Conservation (phyloP, 2,329 filamentous ascomycete genomes). For the Clonostachys rhizophaga region DNA sequence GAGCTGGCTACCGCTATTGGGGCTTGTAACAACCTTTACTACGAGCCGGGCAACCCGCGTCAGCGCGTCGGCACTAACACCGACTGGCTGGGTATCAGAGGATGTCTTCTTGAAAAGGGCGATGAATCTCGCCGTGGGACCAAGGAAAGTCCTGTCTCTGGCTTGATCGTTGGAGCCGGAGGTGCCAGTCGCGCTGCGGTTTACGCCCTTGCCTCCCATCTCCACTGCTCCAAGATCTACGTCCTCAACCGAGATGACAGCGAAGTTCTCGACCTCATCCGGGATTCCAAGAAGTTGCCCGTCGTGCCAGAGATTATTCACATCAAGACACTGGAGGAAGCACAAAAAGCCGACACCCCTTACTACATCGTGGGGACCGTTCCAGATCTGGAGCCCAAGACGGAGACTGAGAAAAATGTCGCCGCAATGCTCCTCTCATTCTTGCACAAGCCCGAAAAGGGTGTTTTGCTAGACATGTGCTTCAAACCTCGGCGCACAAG, state of each 20-base stretch:
- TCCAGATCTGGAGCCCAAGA: conserved; percentile 26
- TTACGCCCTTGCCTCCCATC: conserved; percentile 20
- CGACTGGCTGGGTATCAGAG: conserved; percentile 33
- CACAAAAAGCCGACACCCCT: conserved; percentile 11
- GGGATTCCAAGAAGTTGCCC: conserved; percentile 12
- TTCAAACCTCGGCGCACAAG: conserved; percentile 31
- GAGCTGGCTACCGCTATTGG: conserved; percentile 23
- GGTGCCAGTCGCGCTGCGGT: conserved; percentile 33
- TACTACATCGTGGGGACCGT: conserved; percentile 31
- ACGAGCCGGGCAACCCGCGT: conserved; percentile 6
- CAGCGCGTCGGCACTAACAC: conserved; percentile 30
- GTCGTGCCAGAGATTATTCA: conserved; percentile 16
- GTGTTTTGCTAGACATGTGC: conserved; percentile 33
- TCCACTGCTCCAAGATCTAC: conserved; percentile 22
- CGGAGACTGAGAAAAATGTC: conserved; percentile 15
- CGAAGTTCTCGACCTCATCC: conserved; percentile 17
- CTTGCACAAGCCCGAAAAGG: conserved; percentile 15
- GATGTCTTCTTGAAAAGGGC: conserved; percentile 14
- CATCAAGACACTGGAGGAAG: conserved; percentile 16
- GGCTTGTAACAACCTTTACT: conserved; percentile 29
- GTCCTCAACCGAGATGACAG: conserved; percentile 24
- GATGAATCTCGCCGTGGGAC: conserved; percentile 1
- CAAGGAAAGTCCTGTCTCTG: conserved; percentile 2
- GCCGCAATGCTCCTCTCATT: conserved; percentile 17
- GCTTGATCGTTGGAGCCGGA: conserved; percentile 31